These are phyloP conservation scores for Spizellomyces punctatus DNA, from an alignment of 192 early-diverging fungal species.

Conservation along the genomic window DNA sequence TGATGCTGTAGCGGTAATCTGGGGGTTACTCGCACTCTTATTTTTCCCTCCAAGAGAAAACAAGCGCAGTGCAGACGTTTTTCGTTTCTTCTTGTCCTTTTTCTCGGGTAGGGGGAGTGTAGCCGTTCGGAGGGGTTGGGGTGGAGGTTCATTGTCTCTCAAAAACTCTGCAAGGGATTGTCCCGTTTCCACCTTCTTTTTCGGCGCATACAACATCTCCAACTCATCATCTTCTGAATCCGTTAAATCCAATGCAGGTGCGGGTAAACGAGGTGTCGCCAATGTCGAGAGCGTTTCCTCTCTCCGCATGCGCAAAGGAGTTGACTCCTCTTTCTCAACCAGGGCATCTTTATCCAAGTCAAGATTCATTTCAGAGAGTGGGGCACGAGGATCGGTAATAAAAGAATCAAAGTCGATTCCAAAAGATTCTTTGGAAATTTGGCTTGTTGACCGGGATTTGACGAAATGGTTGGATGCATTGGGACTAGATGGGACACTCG, in stretches of 20 bases:
- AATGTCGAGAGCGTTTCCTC: not conserved
- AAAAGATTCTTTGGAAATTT: not conserved
- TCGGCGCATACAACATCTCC: not conserved
- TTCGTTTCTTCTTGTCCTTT: constrained; percentile 15
- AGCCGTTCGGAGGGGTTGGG: not conserved
- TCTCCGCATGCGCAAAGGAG: not conserved
- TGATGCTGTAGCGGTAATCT: not conserved
- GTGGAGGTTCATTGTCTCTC: constrained; percentile 11
- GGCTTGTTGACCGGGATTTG: not conserved
- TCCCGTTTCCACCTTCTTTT: not conserved
- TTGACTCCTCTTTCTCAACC: not conserved
- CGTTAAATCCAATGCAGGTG: not conserved
- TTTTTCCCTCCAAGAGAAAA: constrained; percentile 14
- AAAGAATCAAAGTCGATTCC: not conserved
- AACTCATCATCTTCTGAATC: not conserved
- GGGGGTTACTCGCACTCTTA: constrained; percentile 1
- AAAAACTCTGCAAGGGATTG: constrained; percentile 19
- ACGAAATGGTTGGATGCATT: not conserved
- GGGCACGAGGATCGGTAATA: not conserved
- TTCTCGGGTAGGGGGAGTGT: not conserved
- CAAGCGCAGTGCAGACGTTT: constrained; percentile 11
- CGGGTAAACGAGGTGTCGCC: not conserved
- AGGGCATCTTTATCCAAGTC: not conserved
- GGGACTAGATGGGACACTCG: not conserved
- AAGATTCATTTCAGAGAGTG: not conserved